These are phyloP conservation scores for Saturnispora galanensis DNA, from an alignment of 805 yeast genomes.

Conservation along the genomic window DNA sequence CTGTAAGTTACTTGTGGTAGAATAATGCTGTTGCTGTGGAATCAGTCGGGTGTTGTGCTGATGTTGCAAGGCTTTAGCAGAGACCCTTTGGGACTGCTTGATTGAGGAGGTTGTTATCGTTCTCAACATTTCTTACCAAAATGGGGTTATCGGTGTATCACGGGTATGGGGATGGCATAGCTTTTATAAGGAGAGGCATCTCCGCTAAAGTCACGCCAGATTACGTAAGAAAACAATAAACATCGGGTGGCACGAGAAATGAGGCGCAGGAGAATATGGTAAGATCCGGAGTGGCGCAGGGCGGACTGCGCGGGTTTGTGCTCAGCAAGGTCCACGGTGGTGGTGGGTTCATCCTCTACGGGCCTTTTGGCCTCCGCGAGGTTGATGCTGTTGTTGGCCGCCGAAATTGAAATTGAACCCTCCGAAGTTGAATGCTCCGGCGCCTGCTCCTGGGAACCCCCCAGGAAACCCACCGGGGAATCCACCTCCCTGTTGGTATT, in stretches of 20 bases:
- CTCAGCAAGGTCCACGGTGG: not conserved
- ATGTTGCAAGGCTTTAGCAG: constrained; percentile 26
- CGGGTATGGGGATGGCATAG: too few species aligned
- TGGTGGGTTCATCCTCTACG: not conserved
- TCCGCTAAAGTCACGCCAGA: constrained; percentile 11
- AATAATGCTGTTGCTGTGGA: constrained; percentile 8
- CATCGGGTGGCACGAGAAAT: constrained; percentile 7
- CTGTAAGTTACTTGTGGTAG: not conserved
- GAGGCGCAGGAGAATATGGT: not conserved
- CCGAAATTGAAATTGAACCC: constrained; percentile 6
- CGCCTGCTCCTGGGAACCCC: constrained; percentile 1
- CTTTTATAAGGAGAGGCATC: not conserved
- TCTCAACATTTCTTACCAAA: constrained; percentile 21
- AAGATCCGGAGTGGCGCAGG: not conserved
- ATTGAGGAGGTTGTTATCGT: constrained; percentile 22
- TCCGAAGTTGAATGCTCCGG: constrained; percentile 8
- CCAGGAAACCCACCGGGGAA: not conserved
- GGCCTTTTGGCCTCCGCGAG: not conserved
- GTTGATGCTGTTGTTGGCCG: constrained; percentile 1
- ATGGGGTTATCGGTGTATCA: too few species aligned
- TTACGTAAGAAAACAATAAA: constrained; percentile 4
- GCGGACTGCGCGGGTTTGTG: not conserved
- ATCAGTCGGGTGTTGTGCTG: constrained; percentile 8
- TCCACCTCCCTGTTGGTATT: constrained; percentile 7
- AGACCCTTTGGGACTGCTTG: constrained; percentile 26